Conservation (phyloP, 441 rosid genomes). For the Isatis lusitanica region DNA sequence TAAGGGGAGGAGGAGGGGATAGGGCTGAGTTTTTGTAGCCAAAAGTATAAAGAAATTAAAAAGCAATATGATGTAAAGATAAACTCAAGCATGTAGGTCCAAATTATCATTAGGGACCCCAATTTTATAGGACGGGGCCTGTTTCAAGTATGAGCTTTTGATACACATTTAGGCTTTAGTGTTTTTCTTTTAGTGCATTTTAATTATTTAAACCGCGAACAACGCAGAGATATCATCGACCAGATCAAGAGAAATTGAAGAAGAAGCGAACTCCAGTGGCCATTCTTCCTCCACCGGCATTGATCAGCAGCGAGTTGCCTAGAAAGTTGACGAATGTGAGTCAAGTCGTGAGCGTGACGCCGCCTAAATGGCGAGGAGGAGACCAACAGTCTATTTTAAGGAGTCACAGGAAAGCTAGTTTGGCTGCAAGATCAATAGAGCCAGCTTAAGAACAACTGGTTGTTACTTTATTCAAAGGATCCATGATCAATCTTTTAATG, state of each 20-base stretch:
- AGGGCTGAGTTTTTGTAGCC: too few species aligned
- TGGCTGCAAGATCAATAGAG: conserved; percentile 38
- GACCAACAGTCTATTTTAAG: conserved; percentile 50
- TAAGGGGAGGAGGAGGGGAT: too few species aligned
- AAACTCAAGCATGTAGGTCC: not conserved
- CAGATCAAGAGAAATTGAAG: conserved; percentile 40
- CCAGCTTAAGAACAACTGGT: not conserved
- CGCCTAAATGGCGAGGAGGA: conserved; percentile 40
- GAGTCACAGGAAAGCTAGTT: conserved; percentile 53
- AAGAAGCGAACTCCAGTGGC: conserved; percentile 27
- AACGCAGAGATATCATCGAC: conserved; percentile 72
- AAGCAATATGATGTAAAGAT: not conserved
- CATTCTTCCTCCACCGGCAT: conserved; percentile 28
- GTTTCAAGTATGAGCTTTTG: not conserved
- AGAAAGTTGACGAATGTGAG: conserved; percentile 35
- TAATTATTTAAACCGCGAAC: not conserved
- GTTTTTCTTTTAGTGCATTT: not conserved
- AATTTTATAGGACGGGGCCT: not conserved
- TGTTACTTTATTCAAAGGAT: not conserved
- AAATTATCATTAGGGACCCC: not conserved
- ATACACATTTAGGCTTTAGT: not conserved
- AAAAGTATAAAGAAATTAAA: not conserved
- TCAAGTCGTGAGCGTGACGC: conserved; percentile 25
- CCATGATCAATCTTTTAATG: not conserved
- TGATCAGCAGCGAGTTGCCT: conserved; percentile 33